Percentiles rank a stretch among this genome's conserved stretches.
These are phyloP conservation scores for Colletotrichum falcatum DNA, from an alignment of 2,329 filamentous ascomycete species.

Conservation along the genomic window DNA sequence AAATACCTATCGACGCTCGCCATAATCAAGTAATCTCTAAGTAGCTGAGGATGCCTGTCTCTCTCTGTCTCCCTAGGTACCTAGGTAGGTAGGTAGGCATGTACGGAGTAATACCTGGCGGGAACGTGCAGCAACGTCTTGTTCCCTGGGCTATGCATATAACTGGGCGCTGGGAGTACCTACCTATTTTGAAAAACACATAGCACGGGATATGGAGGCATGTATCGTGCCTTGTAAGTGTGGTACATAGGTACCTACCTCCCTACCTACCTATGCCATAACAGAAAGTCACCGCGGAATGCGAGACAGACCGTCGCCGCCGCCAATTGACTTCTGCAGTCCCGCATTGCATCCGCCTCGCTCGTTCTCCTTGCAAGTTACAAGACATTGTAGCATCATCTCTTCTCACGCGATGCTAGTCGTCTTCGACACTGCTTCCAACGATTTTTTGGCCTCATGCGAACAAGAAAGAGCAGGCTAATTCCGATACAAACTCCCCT, in stretches of 20 bases:
- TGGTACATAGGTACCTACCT: too few species aligned
- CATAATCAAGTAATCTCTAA: constrained; percentile 9
- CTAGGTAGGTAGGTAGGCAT: too few species aligned
- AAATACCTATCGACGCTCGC: neutral
- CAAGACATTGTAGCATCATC: neutral
- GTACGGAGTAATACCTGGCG: constrained; percentile 20
- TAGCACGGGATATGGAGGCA: neutral
- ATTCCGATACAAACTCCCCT: neutral
- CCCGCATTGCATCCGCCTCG: constrained; percentile 34
- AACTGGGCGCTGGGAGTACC: constrained; percentile 21
- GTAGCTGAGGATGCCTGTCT: constrained; percentile 17
- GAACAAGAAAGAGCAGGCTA: neutral
- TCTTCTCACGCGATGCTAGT: neutral
- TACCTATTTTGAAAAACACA: neutral
- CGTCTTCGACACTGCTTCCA: constrained; percentile 3
- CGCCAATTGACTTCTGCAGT: constrained; percentile 37
- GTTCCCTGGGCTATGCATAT: constrained; percentile 19
- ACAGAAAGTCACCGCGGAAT: constrained; percentile 11
- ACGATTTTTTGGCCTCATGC: constrained; percentile 4
- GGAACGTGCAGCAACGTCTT: constrained; percentile 33
- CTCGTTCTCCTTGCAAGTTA: constrained; percentile 33
- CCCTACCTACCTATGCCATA: too few species aligned
- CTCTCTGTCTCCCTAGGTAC: too few species aligned
- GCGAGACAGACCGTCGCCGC: constrained; percentile 18
- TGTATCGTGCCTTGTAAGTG: too few species aligned